Percentiles rank a stretch among this genome's conserved stretches.
Conservation (phyloP, 2,329 filamentous ascomycete species). For the Fusarium algeriense region DNA sequence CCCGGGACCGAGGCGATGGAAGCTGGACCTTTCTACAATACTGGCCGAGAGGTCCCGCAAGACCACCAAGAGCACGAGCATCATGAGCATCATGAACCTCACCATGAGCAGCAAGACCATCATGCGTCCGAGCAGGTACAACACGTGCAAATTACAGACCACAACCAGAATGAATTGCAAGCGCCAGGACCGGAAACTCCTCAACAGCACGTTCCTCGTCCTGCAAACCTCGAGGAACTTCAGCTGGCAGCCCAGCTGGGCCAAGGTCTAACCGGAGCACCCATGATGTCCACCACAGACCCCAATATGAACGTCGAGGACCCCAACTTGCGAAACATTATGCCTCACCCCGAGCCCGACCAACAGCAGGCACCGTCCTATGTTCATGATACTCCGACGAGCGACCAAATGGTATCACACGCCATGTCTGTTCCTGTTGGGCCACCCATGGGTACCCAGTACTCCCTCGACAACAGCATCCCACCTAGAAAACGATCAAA, state of each 20-base stretch:
- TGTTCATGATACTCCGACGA: conserved; percentile 53
- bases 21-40: conserved; percentile 59
- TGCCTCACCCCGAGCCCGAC: conserved; percentile 57
- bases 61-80: conserved; percentile 49
- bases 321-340: conserved; percentile 57
- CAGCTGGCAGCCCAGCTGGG: conserved; percentile 70
- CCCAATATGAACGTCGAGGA: conserved; percentile 60
- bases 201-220: conserved; percentile 57
- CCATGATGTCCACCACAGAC: conserved; percentile 63
- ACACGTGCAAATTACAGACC: conserved; percentile 45
- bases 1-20: conserved; percentile 60
- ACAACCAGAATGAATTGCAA: conserved; percentile 49
- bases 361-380: conserved; percentile 54
- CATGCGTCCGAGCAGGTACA: conserved; percentile 49
- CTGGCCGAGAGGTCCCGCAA: conserved; percentile 51
- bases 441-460: conserved; percentile 54
- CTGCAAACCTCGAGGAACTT: conserved; percentile 66
- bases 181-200: conserved; percentile 53
- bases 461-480: conserved; percentile 67
- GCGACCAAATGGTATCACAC: conserved; percentile 55
- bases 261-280: conserved; percentile 62
- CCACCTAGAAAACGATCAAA: conserved; percentile 84
- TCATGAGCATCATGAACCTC: conserved; percentile 42
- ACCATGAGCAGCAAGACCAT: conserved; percentile 44
- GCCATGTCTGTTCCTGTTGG: conserved; percentile 53